These are phyloP conservation scores for Clohesyomyces aquaticus DNA, from an alignment of 495 filamentous ascomycete species.

Conservation along the genomic window DNA sequence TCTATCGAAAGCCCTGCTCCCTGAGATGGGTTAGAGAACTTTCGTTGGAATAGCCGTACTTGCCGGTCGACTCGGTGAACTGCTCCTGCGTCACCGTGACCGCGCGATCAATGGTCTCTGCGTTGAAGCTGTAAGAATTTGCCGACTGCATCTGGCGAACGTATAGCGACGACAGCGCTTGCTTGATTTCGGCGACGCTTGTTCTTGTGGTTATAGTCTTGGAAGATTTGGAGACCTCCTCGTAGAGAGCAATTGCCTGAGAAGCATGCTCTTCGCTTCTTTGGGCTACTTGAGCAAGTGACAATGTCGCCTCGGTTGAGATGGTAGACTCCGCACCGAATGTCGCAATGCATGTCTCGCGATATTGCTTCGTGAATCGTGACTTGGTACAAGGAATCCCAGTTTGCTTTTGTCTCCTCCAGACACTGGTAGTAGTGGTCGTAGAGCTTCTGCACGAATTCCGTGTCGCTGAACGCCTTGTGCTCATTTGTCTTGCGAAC, in stretches of 20 bases:
- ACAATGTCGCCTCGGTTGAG: conserved; percentile 19
- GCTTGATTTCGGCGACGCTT: conserved; percentile 20
- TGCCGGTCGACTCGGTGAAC: conserved; percentile 19
- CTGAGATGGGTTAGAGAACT: conserved; percentile 14
- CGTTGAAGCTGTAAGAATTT: conserved; percentile 8
- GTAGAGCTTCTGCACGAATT: conserved; percentile 21
- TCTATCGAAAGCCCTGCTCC: too few species aligned
- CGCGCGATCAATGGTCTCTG: conserved; percentile 27
- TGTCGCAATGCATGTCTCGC: conserved; percentile 10
- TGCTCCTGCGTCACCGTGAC: conserved; percentile 19
- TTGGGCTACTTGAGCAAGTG: conserved; percentile 21
- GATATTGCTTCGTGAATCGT: conserved; percentile 24
- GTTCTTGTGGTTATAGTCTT: conserved; percentile 2
- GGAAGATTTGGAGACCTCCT: conserved; percentile 25
- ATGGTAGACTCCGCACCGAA: conserved; percentile 27
- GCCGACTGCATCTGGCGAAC: conserved; percentile 13
- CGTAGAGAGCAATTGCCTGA: conserved; percentile 27
- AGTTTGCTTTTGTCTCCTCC: conserved; percentile 27
- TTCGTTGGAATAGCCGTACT: conserved; percentile 29
- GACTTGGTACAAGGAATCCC: conserved; percentile 18
- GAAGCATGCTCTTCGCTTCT: conserved; percentile 22
- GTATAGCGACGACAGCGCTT: conserved; percentile 28
- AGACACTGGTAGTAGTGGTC: conserved; percentile 35
- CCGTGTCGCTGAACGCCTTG: conserved; percentile 19
- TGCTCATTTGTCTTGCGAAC: conserved; percentile 29